Evolutionary conservation across 768 basidiomycete genomes (phyloP).

Genomic region (Suillus placidus): DNA sequence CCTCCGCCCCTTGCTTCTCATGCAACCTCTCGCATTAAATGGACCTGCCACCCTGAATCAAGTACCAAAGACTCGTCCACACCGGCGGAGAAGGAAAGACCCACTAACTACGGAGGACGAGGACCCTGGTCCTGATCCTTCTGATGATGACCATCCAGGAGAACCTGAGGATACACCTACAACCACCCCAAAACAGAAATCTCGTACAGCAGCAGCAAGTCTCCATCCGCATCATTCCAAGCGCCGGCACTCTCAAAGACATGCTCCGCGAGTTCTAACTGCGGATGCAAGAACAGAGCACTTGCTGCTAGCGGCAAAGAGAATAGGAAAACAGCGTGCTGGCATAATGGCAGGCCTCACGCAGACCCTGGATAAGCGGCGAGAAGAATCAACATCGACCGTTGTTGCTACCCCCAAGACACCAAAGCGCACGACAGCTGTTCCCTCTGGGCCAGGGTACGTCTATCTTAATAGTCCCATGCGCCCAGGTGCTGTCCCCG

Average conservation of each 20-base stretch:
- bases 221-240: slow-evolving; percentile 20
- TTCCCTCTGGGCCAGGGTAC: slow-evolving; percentile 30
- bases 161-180: slow-evolving; percentile 26
- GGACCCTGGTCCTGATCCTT: slow-evolving; percentile 22
- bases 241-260: slow-evolving; percentile 32
- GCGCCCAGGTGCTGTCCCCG: slow-evolving; percentile 28
- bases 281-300: slow-evolving; percentile 75
- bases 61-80: slow-evolving; percentile 28
- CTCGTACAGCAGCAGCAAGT: slow-evolving; percentile 24
- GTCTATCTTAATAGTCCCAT: slow-evolving; percentile 32
- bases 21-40: slow-evolving; percentile 52
- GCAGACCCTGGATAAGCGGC: slow-evolving; percentile 32
- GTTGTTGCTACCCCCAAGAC: slow-evolving; percentile 27
- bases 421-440: slow-evolving; percentile 34
- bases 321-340: slow-evolving; percentile 63
- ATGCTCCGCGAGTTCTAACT: slow-evolving; percentile 36
- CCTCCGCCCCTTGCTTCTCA: slow-evolving; percentile 68
- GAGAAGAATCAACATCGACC: slow-evolving; percentile 28
- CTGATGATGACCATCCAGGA: slow-evolving; percentile 29
- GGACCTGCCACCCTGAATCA: slow-evolving; percentile 12
- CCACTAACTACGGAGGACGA: slow-evolving; percentile 28
- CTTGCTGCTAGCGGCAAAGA: slow-evolving; percentile 70
- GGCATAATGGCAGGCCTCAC: slow-evolving; percentile 56
- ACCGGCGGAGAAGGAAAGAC: slow-evolving; percentile 34
- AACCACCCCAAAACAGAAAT: slow-evolving; percentile 26